A percentile compares a stretch with the other conserved stretches of the same genome.
These are phyloP conservation scores for Colletotrichum sp. DNA, from an alignment of 2,329 filamentous ascomycete genomes.

Conservation along the genomic window DNA sequence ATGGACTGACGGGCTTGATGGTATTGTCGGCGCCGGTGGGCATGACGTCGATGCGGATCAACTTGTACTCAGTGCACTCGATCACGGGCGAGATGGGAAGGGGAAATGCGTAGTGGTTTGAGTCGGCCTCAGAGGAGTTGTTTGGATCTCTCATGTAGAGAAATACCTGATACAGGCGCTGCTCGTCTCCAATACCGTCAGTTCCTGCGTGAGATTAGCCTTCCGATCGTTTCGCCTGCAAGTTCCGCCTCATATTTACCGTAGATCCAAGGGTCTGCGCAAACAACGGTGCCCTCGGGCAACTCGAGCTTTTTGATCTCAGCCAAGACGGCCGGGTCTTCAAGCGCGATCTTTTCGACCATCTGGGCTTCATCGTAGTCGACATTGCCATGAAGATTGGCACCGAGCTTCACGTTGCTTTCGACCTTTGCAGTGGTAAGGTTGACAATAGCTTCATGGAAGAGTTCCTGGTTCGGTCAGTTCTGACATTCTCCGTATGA, in stretches of 20 bases:
- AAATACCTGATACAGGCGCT: conserved; percentile 14
- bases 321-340: conserved; percentile 61
- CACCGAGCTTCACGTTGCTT: conserved; percentile 62
- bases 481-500: not conserved
- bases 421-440: conserved; percentile 55
- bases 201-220: not conserved
- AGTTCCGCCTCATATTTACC: not conserved
- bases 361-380: conserved; percentile 65
- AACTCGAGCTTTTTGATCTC: conserved; percentile 67
- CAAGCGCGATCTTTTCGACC: conserved; percentile 60
- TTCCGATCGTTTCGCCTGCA: not conserved
- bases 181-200: conserved; percentile 12
- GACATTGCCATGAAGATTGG: conserved; percentile 62
- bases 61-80: conserved; percentile 64
- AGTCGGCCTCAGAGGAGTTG: conserved; percentile 64
- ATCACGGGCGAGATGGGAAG: conserved; percentile 72
- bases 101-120: conserved; percentile 73
- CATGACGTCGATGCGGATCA: conserved; percentile 72
- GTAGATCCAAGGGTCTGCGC: conserved; percentile 48
- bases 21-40: conserved; percentile 70
- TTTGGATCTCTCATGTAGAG: conserved; percentile 59
- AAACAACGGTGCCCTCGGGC: conserved; percentile 62
- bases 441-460: conserved; percentile 64
- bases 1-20: conserved; percentile 58
- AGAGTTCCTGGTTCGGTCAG: conserved; percentile 53